Percentiles rank a stretch among this genome's conserved stretches.
phyloP scores from a whole-genome alignment of 805 yeast genomes.

The Monosporozyma aquatica region DNA sequence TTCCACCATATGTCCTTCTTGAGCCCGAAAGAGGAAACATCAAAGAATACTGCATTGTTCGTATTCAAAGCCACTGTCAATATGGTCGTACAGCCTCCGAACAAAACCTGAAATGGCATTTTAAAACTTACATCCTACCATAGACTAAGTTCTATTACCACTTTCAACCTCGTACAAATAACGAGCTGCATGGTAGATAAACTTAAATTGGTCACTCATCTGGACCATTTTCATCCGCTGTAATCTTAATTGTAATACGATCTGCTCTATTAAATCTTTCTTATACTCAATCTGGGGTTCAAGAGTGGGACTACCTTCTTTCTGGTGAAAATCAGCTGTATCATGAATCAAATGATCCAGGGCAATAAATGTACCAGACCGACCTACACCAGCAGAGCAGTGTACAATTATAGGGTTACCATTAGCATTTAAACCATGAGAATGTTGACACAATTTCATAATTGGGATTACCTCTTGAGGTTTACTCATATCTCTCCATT shows the following conservation, averaged over 20 bases:
- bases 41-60: no score
- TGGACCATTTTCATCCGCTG: constrained; percentile 33
- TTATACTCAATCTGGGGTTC: constrained; percentile 8
- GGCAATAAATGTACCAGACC: constrained; percentile 85
- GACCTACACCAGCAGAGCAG: constrained; percentile 96
- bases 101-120: no score
- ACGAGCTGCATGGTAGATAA: constrained; percentile 29
- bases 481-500: constrained; percentile 80
- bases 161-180: constrained; percentile 8
- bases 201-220: constrained; percentile 26
- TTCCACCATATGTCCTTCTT: no score
- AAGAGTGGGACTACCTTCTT: constrained; percentile 2
- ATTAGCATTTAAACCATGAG: constrained; percentile 21
- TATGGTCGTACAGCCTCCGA: no score
- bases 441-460: constrained; percentile 24
- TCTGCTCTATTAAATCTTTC: constrained; percentile 28
- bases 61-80: no score
- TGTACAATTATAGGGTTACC: constrained; percentile 62
- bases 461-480: constrained; percentile 36
- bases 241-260: constrained; percentile 26
- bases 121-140: no score
- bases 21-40: no score
- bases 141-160: no score
- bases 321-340: constrained; percentile 17
- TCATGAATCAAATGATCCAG: constrained; percentile 28